Evolutionary conservation across 192 early-diverging fungal species (phyloP), one percentile per base, ranked within the genome.

Genomic region (Piromyces finnis): DNA sequence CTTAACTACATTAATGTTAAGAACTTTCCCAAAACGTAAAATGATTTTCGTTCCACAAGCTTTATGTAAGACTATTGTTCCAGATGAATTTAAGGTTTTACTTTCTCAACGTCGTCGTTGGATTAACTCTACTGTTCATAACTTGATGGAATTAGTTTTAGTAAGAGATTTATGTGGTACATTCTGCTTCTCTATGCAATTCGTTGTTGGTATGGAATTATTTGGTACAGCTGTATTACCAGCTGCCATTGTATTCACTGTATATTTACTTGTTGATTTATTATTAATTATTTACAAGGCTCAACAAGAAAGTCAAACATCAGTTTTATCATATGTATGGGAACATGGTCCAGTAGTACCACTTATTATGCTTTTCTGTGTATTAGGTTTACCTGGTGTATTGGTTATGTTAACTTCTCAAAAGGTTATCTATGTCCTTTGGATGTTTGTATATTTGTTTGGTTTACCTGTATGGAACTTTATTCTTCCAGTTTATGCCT

Each of bases 91-190:
- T 89, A 88, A 86, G 78, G 92, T 96, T 18, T 83, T 95, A 39
- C 84, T 95, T 41, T 94, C 92, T 59, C 94, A 95, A 84, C 90
- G 94, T 5, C 91, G 94, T n/a, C 89, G 95, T 32, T 97, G 95
- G 95, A 97, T 97, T 86, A 97, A 97, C 86, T 97, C 95, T 22
- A 97, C 95, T 0, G 91, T 97, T 30, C 95, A 97, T 80, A 96
- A 96, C 82, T 86, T 96, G 81, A 83, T 91, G 82, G 95, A 96
- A 85, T 81, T 96, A 77, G 88, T 96, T 30, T 84, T 94, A 77
- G 92, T 95, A 80, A 87, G 90, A 30, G 93, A 96, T 82, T 86
- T 96, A 78, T 96, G 95, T 84, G 95, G 95, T 5, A 92, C 91
- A 12, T 96, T 95, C 84, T 95, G 93, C 81, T 85, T 95, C 82